Evolutionary conservation across 2,329 filamentous ascomycete genomes (phyloP).

Genomic region (Ophiocordyceps australis): DNA sequence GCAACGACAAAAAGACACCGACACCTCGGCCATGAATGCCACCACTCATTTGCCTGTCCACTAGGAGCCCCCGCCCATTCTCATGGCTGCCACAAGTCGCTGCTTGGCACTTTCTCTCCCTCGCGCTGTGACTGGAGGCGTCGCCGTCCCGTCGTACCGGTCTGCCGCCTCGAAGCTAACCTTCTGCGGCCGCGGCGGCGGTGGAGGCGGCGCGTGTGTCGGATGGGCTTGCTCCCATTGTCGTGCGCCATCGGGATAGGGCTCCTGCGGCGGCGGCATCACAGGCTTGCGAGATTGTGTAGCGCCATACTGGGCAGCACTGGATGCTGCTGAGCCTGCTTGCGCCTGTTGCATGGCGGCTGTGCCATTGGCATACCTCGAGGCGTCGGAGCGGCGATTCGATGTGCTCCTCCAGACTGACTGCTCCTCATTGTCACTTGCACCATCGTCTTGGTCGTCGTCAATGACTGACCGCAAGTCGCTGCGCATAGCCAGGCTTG

Average conservation of each 20-base stretch:
- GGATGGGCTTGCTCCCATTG: conserved; percentile 5
- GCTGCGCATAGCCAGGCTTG: conserved; percentile 31
- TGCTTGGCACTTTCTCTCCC: conserved; percentile 13
- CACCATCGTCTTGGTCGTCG: conserved; percentile 13
- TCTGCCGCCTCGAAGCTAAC: conserved; percentile 15
- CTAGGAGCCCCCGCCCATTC: conserved; percentile 9
- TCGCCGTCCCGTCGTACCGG: conserved; percentile 6
- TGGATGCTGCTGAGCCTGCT: conserved; percentile 6
- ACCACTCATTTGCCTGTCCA: too few relatives aligned
- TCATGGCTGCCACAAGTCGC: conserved; percentile 14
- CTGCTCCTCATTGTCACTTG: conserved; percentile 13
- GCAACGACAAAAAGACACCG: too few relatives aligned
- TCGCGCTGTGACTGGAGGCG: conserved; percentile 1
- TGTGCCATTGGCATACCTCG: too few relatives aligned
- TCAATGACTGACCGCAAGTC: conserved; percentile 23
- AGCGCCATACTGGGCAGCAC: conserved; percentile 5
- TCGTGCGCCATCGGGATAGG: conserved; percentile 4
- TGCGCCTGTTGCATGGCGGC: neutral
- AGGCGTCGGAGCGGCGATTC: conserved; percentile 2
- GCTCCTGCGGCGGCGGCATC: conserved; percentile 5
- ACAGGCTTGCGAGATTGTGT: conserved; percentile 3
- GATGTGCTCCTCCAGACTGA: conserved; percentile 2
- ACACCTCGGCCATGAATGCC: too few relatives aligned
- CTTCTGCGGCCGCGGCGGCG: conserved; percentile 17
- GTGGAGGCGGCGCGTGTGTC: conserved; percentile 12